These are phyloP conservation scores for Xylaria sp. DNA, from an alignment of 2,329 filamentous ascomycete genomes.

Conservation along the genomic window DNA sequence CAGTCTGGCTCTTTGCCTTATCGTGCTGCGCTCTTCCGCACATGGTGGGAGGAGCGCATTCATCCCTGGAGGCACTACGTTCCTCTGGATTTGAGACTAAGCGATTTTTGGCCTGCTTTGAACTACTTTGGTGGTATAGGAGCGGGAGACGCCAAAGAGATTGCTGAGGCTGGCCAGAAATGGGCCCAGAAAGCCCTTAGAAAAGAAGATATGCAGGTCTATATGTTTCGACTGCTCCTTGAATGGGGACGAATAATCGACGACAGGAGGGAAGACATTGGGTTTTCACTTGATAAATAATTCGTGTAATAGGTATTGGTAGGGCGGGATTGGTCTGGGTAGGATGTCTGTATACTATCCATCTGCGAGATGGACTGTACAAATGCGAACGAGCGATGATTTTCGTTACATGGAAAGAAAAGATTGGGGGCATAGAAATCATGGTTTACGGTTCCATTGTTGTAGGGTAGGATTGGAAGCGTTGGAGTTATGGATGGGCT, in stretches of 20 bases:
- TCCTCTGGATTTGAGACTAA: slow-evolving; percentile 63
- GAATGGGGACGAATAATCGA: slow-evolving; percentile 59
- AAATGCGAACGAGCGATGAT: background rate
- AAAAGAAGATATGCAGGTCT: slow-evolving; percentile 68
- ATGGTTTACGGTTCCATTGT: background rate
- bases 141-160: slow-evolving; percentile 56
- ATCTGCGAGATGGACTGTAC: background rate
- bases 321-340: background rate
- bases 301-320: background rate
- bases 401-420: background rate
- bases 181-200: slow-evolving; percentile 67
- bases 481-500: background rate
- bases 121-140: slow-evolving; percentile 45
- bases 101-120: slow-evolving; percentile 46
- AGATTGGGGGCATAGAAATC: background rate
- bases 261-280: slow-evolving; percentile 53
- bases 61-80: slow-evolving; percentile 73
- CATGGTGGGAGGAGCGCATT: slow-evolving; percentile 73
- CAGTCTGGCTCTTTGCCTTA: slow-evolving; percentile 63
- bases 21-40: slow-evolving; percentile 69
- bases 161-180: slow-evolving; percentile 63
- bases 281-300: slow-evolving; percentile 42
- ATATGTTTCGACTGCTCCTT: slow-evolving; percentile 64
- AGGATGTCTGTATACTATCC: background rate
- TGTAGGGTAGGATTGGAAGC: background rate